Evolutionary conservation across 176 grass and related monocot species (phyloP), one percentile per base, ranked within the genome.

Genomic region (Leersia perrieri): DNA sequence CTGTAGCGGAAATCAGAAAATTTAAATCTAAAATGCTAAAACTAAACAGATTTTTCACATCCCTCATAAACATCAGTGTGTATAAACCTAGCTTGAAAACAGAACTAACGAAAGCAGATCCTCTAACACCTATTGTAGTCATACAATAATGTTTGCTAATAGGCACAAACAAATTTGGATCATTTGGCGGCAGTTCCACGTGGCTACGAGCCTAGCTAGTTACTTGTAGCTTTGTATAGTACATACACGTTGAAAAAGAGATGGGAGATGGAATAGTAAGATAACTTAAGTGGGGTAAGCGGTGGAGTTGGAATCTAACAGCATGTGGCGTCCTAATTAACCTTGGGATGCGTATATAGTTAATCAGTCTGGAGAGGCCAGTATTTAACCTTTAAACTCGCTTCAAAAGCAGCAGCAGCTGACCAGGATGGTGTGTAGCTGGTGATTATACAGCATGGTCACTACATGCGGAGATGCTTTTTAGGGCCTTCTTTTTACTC

Each of bases 231-330:
- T 26, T 83, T 83, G 42, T 40, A 26, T 7, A n/a, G n/a, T n/a
- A 22, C 40, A 4, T 14, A 5, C 70, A n/a, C 49, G 60, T 66
- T 58, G 32, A 57, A 86, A 80, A 72, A 33, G 27, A 22, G 18
- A 6, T 23, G 15, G 35, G 15, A 55, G 49, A 42, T 70, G 70
- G 41, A 72, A 11, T 49, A 7, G 70, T 49, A 18, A 49, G 49
- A 55, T n/a, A 9, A 9, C 45, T 49, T 55, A n/a, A 42, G 15
- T 11, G 40, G 26, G 69, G 3, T 47, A 72, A 31, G 68, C 22
- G 42, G 61, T 58, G 80, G 67, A 23, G 35, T 45, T 36, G 75
- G 86, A 83, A 88, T 88, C 86, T 83, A 35, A 34, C 33, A 45
- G 8, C 80, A 73, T 58, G 80, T 73, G 80, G 26, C 66, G 9